These are phyloP conservation scores for Arthrobotrys sphaeroides DNA, from an alignment of 2,329 filamentous ascomycete genomes.

Conservation along the genomic window DNA sequence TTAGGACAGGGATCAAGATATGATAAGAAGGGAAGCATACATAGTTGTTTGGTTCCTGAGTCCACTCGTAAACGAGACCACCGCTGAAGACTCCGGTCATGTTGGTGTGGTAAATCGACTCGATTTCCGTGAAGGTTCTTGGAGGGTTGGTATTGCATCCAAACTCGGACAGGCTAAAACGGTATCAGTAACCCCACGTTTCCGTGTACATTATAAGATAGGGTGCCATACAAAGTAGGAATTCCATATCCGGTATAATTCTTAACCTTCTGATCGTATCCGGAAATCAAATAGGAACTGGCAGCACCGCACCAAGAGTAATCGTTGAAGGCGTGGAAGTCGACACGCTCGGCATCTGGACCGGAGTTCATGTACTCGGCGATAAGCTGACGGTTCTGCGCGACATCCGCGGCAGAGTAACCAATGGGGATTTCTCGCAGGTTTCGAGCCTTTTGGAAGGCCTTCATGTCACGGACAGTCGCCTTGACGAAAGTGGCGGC, in stretches of 20 bases:
- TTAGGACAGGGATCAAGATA: not conserved
- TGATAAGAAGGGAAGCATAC: conserved; percentile 60
- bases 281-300: conserved; percentile 74
- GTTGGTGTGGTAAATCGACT: conserved; percentile 78
- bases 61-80: conserved; percentile 95
- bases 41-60: conserved; percentile 78
- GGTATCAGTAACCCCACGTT: not conserved
- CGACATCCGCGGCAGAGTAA: conserved; percentile 80
- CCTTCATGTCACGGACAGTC: conserved; percentile 78
- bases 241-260: conserved; percentile 87
- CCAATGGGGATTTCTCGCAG: conserved; percentile 77
- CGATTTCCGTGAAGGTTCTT: conserved; percentile 82
- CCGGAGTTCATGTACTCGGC: conserved; percentile 95
- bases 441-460: conserved; percentile 71
- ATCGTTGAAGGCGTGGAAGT: conserved; percentile 84
- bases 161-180: conserved; percentile 78
- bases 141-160: conserved; percentile 81
- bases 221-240: conserved; percentile 73
- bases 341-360: conserved; percentile 76
- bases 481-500: conserved; percentile 80
- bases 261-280: conserved; percentile 88
- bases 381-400: conserved; percentile 84
- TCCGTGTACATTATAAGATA: conserved; percentile 48
- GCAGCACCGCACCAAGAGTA: conserved; percentile 83
- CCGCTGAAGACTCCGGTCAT: conserved; percentile 95